phyloP scores from a whole-genome alignment of 306 rosid genomes.

The Prosopis cineraria region DNA sequence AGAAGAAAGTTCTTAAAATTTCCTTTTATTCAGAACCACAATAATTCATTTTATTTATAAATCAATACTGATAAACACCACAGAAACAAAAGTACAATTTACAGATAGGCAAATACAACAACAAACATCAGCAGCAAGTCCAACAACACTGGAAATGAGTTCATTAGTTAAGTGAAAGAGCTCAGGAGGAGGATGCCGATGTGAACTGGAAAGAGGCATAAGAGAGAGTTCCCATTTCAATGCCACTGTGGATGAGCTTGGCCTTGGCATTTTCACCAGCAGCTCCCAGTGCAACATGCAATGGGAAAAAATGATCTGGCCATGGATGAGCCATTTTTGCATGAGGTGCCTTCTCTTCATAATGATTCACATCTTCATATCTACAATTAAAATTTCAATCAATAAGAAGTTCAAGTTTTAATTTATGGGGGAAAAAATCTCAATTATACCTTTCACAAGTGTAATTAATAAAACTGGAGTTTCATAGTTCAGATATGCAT shows the following conservation, averaged over 20 bases:
- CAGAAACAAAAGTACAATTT: slow-evolving; percentile 20
- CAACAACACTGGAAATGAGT: background rate
- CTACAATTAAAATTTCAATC: slow-evolving; percentile 38
- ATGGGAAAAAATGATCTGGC: slow-evolving; percentile 81
- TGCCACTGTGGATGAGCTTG: slow-evolving; percentile 63
- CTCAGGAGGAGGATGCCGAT: slow-evolving; percentile 30
- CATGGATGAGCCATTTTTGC: slow-evolving; percentile 78
- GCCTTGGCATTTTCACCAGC: slow-evolving; percentile 66
- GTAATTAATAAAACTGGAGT: background rate
- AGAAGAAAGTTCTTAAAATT: too few species aligned
- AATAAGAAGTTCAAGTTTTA: slow-evolving; percentile 29
- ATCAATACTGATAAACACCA: background rate
- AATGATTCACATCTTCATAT: slow-evolving; percentile 77
- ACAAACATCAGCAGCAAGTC: background rate
- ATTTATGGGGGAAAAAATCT: background rate
- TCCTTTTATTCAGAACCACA: too few species aligned
- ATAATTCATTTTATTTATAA: background rate
- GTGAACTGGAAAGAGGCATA: slow-evolving; percentile 83
- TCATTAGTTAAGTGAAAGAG: background rate
- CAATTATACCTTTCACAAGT: background rate
- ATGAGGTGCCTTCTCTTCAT: slow-evolving; percentile 65
- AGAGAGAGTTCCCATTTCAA: slow-evolving; percentile 61
- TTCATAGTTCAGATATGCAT: slow-evolving; percentile 18
- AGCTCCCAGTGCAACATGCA: slow-evolving; percentile 86
- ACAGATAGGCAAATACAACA: background rate